Evolutionary conservation across 1,284 basidiomycete species (phyloP).

Genomic region (Irpex sp.): DNA sequence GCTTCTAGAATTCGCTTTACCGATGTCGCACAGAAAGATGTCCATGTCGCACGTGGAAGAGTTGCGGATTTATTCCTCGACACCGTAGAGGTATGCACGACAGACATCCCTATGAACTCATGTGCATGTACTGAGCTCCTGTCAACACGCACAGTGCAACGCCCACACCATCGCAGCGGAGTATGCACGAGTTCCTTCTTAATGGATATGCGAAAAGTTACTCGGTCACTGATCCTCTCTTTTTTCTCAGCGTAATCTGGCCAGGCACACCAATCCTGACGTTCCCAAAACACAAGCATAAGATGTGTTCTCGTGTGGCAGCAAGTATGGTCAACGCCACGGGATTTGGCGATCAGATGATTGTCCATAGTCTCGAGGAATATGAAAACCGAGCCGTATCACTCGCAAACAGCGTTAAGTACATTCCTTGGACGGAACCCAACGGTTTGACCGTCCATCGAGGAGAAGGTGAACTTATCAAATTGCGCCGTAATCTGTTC

Average conservation of each 20-base stretch:
- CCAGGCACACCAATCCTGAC: conserved; percentile 59
- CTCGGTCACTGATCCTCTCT: neutral
- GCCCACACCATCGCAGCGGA: conserved; percentile 63
- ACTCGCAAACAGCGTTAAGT: conserved; percentile 38
- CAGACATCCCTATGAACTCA: neutral
- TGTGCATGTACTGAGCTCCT: neutral
- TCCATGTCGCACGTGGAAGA: conserved; percentile 50
- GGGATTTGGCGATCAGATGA: conserved; percentile 52
- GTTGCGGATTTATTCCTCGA: conserved; percentile 62
- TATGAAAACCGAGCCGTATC: conserved; percentile 54
- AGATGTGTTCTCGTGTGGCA: conserved; percentile 61
- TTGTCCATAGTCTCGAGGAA: conserved; percentile 42
- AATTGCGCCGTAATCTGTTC: conserved; percentile 45
- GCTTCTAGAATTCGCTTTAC: conserved; percentile 54
- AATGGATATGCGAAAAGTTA: neutral
- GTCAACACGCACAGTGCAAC: conserved; percentile 41
- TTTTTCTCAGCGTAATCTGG: conserved; percentile 46
- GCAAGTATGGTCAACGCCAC: conserved; percentile 57
- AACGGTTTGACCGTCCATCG: conserved; percentile 17
- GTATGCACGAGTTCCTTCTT: conserved; percentile 26
- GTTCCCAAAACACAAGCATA: conserved; percentile 51
- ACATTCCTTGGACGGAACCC: conserved; percentile 22
- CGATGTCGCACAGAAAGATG: conserved; percentile 51
- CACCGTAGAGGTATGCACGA: conserved; percentile 46
- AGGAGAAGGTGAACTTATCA: conserved; percentile 35